These are phyloP conservation scores for Lachnellula hyalina DNA, from an alignment of 2,329 filamentous ascomycete species.

Conservation along the genomic window DNA sequence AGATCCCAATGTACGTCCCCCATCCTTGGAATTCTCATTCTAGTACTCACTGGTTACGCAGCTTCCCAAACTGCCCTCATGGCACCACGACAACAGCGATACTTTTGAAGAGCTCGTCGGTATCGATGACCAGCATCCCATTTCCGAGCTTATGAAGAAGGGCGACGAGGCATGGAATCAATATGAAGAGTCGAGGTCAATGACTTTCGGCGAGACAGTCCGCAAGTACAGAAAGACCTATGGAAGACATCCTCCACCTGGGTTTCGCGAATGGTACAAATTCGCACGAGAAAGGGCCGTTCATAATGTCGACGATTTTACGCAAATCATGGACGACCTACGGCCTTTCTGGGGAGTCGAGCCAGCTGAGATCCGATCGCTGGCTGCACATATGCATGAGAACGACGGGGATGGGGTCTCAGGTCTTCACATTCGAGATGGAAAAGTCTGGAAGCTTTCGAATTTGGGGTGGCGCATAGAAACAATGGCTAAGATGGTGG, in stretches of 20 bases:
- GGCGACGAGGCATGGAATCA: slow-evolving; percentile 28
- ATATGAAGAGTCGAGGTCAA: slow-evolving; percentile 35
- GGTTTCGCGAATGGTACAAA: slow-evolving; percentile 56
- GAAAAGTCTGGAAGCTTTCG: slow-evolving; percentile 31
- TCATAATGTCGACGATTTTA: slow-evolving; percentile 58
- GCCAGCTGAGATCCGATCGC: slow-evolving; percentile 31
- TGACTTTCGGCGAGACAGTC: slow-evolving; percentile 46
- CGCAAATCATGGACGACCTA: slow-evolving; percentile 59
- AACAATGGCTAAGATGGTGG: slow-evolving; percentile 33
- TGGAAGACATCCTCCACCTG: slow-evolving; percentile 57
- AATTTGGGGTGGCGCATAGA: slow-evolving; percentile 37
- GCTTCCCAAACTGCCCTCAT: slow-evolving; percentile 23
- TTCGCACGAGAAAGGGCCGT: slow-evolving; percentile 48
- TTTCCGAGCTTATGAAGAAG: slow-evolving; percentile 28
- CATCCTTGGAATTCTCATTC: not conserved
- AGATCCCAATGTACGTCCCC: slow-evolving; percentile 18
- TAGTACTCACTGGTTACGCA: slow-evolving; percentile 8
- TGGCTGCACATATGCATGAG: slow-evolving; percentile 38
- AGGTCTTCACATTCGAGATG: slow-evolving; percentile 28
- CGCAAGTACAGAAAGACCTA: slow-evolving; percentile 50
- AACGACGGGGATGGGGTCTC: slow-evolving; percentile 21
- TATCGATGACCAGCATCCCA: slow-evolving; percentile 29
- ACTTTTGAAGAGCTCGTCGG: slow-evolving; percentile 22
- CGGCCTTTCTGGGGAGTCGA: slow-evolving; percentile 52
- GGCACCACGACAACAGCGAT: slow-evolving; percentile 20